Evolutionary conservation across 2,329 filamentous ascomycete genomes (phyloP).

Genomic region (Colletotrichum sp.): DNA sequence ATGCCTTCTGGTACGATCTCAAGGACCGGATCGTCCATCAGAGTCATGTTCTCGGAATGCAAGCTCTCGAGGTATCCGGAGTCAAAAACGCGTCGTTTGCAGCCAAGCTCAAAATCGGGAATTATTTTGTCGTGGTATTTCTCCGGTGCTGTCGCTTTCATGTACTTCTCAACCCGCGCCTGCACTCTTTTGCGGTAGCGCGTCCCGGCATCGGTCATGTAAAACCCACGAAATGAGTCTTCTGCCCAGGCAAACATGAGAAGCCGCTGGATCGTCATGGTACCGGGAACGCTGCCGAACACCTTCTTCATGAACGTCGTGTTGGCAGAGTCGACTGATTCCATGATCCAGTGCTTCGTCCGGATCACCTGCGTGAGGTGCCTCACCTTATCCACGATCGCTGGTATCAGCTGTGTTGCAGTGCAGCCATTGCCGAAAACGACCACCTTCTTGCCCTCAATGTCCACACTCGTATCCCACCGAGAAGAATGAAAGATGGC

Average conservation of each 20-base stretch:
- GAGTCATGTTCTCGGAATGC: slow-evolving; percentile 48
- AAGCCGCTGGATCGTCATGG: slow-evolving; percentile 41
- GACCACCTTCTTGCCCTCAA: slow-evolving; percentile 51
- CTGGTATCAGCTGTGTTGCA: slow-evolving; percentile 57
- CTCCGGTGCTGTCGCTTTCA: slow-evolving; percentile 52
- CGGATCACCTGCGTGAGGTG: slow-evolving; percentile 44
- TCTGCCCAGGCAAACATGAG: slow-evolving; percentile 45
- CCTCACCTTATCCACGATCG: slow-evolving; percentile 38
- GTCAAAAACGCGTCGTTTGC: slow-evolving; percentile 69
- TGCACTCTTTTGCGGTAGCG: slow-evolving; percentile 40
- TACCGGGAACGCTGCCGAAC: slow-evolving; percentile 52
- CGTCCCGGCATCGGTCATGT: slow-evolving; percentile 34
- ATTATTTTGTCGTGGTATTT: slow-evolving; percentile 67
- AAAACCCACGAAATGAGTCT: slow-evolving; percentile 37
- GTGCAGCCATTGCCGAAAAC: slow-evolving; percentile 63
- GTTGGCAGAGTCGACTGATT: slow-evolving; percentile 30
- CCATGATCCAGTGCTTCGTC: slow-evolving; percentile 47
- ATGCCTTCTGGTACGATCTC: slow-evolving; percentile 49
- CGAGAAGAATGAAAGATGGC: slow-evolving; percentile 58
- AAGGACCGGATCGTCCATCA: slow-evolving; percentile 53
- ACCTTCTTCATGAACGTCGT: slow-evolving; percentile 31
- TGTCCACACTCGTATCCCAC: slow-evolving; percentile 57
- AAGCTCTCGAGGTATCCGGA: slow-evolving; percentile 59
- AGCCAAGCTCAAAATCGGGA: slow-evolving; percentile 66
- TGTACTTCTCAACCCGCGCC: slow-evolving; percentile 41